phyloP scores from a whole-genome alignment of 2,329 filamentous ascomycete genomes.

The Madurella mycetomatis region DNA sequence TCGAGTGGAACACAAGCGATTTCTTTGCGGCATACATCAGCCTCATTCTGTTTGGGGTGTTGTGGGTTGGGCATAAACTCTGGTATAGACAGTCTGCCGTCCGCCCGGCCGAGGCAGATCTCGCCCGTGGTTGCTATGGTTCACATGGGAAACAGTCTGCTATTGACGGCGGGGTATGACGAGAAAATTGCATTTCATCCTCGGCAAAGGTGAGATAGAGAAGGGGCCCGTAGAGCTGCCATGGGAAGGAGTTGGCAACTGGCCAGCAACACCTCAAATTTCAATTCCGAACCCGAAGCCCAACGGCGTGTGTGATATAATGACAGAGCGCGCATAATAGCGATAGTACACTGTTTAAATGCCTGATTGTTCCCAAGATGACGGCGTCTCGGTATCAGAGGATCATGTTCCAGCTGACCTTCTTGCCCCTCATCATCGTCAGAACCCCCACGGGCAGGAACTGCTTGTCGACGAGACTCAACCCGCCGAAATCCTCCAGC shows the following conservation, averaged over 20 bases:
- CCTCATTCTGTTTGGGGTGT: constrained; percentile 56
- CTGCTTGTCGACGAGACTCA: constrained; percentile 36
- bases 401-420: constrained; percentile 39
- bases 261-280: background rate
- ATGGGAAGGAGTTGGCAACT: background rate
- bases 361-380: background rate
- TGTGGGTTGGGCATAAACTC: constrained; percentile 60
- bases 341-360: constrained; percentile 7
- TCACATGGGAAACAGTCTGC: constrained; percentile 7
- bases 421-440: constrained; percentile 37
- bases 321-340: background rate
- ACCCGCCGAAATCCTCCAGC: constrained; percentile 32
- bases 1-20: constrained; percentile 54
- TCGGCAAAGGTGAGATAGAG: no score
- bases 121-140: constrained; percentile 23
- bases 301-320: constrained; percentile 1
- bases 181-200: background rate
- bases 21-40: constrained; percentile 65
- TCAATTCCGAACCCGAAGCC: background rate
- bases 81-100: constrained; percentile 32
- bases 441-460: constrained; percentile 37
- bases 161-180: constrained; percentile 12
- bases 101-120: constrained; percentile 23
- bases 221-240: no score
- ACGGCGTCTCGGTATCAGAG: constrained; percentile 21